phyloP scores from a whole-genome alignment of 23 red algal species.

The Gracilaria caudata region DNA sequence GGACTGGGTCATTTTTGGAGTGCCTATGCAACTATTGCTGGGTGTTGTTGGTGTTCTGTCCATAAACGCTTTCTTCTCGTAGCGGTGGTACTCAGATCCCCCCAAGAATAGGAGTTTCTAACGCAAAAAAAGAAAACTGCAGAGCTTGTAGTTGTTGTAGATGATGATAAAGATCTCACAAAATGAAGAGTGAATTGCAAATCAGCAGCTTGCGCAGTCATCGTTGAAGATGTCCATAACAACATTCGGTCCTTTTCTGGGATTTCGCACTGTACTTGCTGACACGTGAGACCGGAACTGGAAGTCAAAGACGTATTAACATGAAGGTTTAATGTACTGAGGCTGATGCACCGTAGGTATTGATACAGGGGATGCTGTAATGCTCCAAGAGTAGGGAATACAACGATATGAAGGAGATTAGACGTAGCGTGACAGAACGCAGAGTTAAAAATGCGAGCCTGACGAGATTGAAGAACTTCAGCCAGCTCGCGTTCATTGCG shows the following conservation, averaged over 20 bases:
- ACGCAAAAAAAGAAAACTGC: background rate
- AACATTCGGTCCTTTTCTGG: background rate
- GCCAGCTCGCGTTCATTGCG: background rate
- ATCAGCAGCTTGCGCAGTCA: background rate
- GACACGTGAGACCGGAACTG: background rate
- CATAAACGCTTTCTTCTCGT: constrained; percentile 48
- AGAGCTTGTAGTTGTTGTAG: background rate
- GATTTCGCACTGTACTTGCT: background rate
- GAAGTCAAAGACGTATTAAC: background rate
- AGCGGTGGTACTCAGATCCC: background rate
- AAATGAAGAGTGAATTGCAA: background rate
- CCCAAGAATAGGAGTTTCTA: background rate
- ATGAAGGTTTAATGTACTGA: background rate
- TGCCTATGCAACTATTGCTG: constrained; percentile 77
- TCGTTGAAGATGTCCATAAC: background rate
- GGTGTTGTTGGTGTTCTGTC: constrained; percentile 55
- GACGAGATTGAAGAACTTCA: background rate
- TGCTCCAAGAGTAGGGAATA: background rate
- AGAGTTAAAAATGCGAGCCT: background rate
- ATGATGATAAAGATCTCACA: background rate
- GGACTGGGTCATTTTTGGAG: constrained; percentile 89
- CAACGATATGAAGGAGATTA: background rate
- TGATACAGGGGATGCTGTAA: background rate
- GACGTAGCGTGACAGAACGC: background rate
- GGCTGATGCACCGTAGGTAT: background rate